phyloP scores from a whole-genome alignment of 2,329 filamentous ascomycete genomes.

The Balansia obtecta region DNA sequence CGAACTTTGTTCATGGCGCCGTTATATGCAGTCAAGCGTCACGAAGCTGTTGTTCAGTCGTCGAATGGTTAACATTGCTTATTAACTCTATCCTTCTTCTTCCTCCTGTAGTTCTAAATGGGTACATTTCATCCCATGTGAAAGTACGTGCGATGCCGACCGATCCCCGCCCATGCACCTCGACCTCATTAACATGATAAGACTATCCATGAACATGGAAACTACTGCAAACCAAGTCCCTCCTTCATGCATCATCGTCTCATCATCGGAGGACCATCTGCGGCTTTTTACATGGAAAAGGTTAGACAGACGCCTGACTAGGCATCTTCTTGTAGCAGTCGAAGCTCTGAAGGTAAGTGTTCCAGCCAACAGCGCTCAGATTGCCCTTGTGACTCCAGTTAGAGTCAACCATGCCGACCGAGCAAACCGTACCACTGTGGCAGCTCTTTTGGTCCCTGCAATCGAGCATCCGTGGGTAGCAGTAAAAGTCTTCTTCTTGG shows the following conservation, averaged over 20 bases:
- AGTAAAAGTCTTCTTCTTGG: constrained; percentile 35
- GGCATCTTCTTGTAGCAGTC: constrained; percentile 14
- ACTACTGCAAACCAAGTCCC: neutral
- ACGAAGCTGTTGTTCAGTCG: no score
- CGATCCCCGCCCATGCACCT: neutral
- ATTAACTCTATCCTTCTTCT: no score
- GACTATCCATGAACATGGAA: neutral
- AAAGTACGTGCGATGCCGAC: neutral
- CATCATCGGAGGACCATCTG: neutral
- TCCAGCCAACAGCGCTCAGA: constrained; percentile 32
- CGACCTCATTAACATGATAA: neutral
- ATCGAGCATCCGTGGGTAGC: constrained; percentile 28
- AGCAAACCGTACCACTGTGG: constrained; percentile 39
- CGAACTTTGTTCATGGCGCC: no score
- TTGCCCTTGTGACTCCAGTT: constrained; percentile 34
- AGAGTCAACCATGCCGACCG: constrained; percentile 34
- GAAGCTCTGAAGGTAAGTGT: constrained; percentile 22
- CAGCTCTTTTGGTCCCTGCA: constrained; percentile 29
- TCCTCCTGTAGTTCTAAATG: neutral
- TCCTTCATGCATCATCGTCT: neutral
- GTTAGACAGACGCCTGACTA: neutral
- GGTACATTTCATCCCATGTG: neutral
- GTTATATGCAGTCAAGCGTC: no score
- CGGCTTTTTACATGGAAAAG: no score
- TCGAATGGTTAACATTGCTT: no score